Evolutionary conservation across 2,329 filamentous ascomycete species (phyloP), one percentile per base, ranked within the genome.

Genomic region (Plectosphaerella plurivora): DNA sequence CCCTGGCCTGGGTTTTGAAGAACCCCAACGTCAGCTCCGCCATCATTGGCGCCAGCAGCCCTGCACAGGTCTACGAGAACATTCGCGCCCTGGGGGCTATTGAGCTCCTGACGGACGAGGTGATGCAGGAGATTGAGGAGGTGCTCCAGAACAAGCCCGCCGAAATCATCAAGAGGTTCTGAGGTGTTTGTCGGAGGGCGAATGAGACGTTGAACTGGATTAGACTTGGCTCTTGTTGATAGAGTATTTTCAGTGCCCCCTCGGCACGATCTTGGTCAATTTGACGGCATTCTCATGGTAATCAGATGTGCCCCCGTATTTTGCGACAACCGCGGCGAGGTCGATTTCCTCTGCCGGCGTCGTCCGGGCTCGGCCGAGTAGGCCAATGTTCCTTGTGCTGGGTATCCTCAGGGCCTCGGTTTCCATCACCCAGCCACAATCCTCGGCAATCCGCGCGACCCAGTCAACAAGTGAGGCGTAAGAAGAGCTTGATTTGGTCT

Each of bases 391-490:
- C 56, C 94, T 78, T 39, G 93, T 97, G 67, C 89, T 95, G 1
- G 94, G 94, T 56, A 99, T 97, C 45, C 93, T 79, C 61, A 99
- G 69, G 75, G 94, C 85, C 62, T 96, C 93, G 57, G 81, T 89
- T 69, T 97, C 91, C 1, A 89, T 79, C 5, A 77, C 71, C 77
- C 86, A 96, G 2, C 88, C 89, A 57, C 91, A 83, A 53, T 88
- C 85, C 33, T 75, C 73, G 0, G 88, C 86, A 42, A 99, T 78
- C 25, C 75, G 73, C 18, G 82, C 75, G 0, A 91, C 84, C 80
- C 93, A 97, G 47, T 82, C 82, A 18, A 93, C 91, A 15, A 99
- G 79, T 2, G 88, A 88, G 0, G 90, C 87, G 67, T 96, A 97
- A 24, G 88, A 87, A 4, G 91, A 95, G 11, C 77, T 76, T 16